Evolutionary conservation across 495 filamentous ascomycete genomes (phyloP).

Genomic region (Hypoxylon subgilvum): DNA sequence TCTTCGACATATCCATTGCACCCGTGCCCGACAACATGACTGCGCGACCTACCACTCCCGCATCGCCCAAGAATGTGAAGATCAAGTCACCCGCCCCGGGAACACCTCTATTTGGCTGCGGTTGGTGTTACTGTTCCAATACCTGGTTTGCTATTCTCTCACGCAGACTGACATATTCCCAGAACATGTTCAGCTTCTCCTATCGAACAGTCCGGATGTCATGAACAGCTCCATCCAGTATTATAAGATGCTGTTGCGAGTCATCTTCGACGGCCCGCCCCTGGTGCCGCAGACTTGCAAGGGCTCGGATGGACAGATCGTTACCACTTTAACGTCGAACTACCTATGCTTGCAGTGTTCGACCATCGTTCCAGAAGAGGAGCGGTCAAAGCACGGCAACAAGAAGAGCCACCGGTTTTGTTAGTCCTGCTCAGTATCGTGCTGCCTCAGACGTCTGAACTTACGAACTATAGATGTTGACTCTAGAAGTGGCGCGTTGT

Average conservation of each 20-base stretch:
- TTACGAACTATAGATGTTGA: conserved; percentile 69
- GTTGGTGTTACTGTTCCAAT: conserved; percentile 40
- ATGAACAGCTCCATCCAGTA: conserved; percentile 59
- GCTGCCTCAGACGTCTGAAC: conserved; percentile 23
- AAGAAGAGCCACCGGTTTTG: conserved; percentile 69
- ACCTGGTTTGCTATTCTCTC: background rate
- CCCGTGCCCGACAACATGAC: conserved; percentile 40
- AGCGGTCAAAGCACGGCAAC: conserved; percentile 61
- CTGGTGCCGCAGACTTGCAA: conserved; percentile 59
- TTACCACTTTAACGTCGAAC: conserved; percentile 62
- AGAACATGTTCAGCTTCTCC: conserved; percentile 62
- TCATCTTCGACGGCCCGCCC: conserved; percentile 56
- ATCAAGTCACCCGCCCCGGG: conserved; percentile 58
- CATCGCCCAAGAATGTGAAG: conserved; percentile 60
- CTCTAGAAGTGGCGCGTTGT: conserved; percentile 75
- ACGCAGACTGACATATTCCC: conserved; percentile 29
- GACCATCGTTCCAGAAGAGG: conserved; percentile 60
- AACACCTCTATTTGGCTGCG: conserved; percentile 60
- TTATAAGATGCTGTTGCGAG: conserved; percentile 59
- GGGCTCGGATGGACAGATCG: conserved; percentile 47
- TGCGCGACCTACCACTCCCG: conserved; percentile 55
- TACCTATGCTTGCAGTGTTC: conserved; percentile 77
- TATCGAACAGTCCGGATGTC: conserved; percentile 55
- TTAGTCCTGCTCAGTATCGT: conserved; percentile 45
- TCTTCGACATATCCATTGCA: conserved; percentile 1